A percentile compares a stretch with the other conserved stretches of the same genome.
These are phyloP conservation scores for Penicillium sp. DNA, from an alignment of 2,329 filamentous ascomycete species.

Conservation along the genomic window DNA sequence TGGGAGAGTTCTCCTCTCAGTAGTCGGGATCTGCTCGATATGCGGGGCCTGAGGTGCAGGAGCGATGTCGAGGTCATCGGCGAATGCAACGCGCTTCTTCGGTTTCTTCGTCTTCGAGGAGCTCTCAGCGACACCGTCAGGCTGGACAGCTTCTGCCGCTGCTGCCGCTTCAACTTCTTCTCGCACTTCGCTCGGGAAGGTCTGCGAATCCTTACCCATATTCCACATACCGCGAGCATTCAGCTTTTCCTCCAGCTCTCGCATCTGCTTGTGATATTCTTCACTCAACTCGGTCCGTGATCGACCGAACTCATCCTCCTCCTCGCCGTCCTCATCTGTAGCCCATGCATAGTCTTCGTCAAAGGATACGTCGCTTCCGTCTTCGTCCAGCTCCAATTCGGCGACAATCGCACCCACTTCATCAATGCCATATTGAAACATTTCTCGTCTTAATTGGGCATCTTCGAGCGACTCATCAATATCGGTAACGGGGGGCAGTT, in stretches of 20 bases:
- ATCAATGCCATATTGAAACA: constrained; percentile 84
- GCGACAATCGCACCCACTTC: constrained; percentile 92
- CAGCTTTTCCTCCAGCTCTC: constrained; percentile 75
- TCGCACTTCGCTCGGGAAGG: constrained; percentile 35
- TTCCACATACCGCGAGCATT: constrained; percentile 59
- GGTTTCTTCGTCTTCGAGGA: constrained; percentile 26
- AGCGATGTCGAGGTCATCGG: constrained; percentile 70
- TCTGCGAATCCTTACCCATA: constrained; percentile 50
- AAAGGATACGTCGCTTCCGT: constrained; percentile 52
- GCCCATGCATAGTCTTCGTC: constrained; percentile 56
- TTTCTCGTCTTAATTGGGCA: constrained; percentile 75
- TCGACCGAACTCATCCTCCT: constrained; percentile 75
- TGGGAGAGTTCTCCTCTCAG: constrained; percentile 30
- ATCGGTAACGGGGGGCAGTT: constrained; percentile 58
- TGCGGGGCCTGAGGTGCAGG: constrained; percentile 41
- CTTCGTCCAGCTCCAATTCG: constrained; percentile 79
- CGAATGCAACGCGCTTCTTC: constrained; percentile 78
- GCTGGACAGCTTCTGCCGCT: constrained; percentile 15
- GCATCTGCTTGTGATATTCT: constrained; percentile 79
- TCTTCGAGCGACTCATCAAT: constrained; percentile 78
- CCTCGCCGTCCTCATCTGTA: constrained; percentile 54
- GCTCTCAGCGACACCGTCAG: background rate
- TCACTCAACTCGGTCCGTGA: constrained; percentile 67
- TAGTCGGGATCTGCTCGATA: constrained; percentile 1
- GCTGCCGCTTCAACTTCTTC: constrained; percentile 30